Evolutionary conservation across 2,329 filamentous ascomycete genomes (phyloP), one percentile per base, ranked within the genome.

Genomic region (Fusarium domesticum): DNA sequence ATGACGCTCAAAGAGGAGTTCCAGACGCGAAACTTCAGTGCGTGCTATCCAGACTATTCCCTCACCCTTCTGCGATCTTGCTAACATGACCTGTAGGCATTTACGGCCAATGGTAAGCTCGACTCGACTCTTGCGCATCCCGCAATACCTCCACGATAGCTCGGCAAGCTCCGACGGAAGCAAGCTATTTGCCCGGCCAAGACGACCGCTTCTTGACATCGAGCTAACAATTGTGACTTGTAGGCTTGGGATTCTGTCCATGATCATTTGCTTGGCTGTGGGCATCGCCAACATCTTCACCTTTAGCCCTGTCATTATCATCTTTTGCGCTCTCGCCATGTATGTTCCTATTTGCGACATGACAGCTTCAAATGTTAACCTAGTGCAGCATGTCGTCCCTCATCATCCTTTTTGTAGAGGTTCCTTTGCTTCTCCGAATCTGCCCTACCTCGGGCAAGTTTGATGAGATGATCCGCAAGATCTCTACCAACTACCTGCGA

Each of bases 401-500:
- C 59, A 61, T 91, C 58, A 85, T 93, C 62, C 73, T 93, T 63
- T 93, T 93, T 70, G 78, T 92, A 64, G 88, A 98, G 69, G 85
- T 98, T 15, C 93, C 93, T 19, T 84, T 97, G 47, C 87, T 98
- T 45, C 84, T 98, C 50, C 88, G 93, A 70, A 96, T 98, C 73
- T 98, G 93, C 75, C 93, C 93, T 46, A 98, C 93, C 6, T 97
- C 92, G 12, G 70, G 84, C 53, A 83, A 80, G 54, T 98, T 98
- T 72, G 93, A 98, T 68, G 75, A 73, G 56, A 85, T 90, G 66
- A 92, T 98, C 69, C 90, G 92, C 70, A 85, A 81, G 63, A 88
- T 98, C 75, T 89, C 89, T 53, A 95, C 91, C 47, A 97, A 96
- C 76, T 97, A 91, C 75, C 95, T 93, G 84, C 90, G 93, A 70